Evolutionary conservation across 352 stramenopile species (phyloP), one percentile per base, ranked within the genome.

Genomic region (Globisporangium paroecandrum): DNA sequence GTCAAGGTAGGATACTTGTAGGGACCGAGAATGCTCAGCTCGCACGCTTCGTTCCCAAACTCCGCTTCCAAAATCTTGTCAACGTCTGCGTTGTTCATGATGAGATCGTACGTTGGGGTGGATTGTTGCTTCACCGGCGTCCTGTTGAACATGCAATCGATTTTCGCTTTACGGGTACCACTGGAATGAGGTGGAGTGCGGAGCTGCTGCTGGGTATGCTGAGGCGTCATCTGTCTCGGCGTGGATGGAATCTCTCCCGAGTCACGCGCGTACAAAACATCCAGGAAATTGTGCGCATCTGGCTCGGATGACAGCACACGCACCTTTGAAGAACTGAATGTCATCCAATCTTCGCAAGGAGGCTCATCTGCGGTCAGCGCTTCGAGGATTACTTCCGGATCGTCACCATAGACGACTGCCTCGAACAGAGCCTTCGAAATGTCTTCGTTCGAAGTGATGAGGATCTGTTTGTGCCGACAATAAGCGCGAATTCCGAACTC

Each of bases 301-400:
- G 58, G 27, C 8, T 58, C 27, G 32, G 56, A 54, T 8, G 47
- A 51, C 49, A 18, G 18, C 36, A 59, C 27, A 8, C 54, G 65
- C 2, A 62, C 36, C 41, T 66, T 65, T 1, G 62, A 58, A 10
- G 72, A 62, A 22, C 77, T 70, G 32, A 73, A 72, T 27, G 73
- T 64, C 63, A 87, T 72, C 79, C 79, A 87, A 9, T 85, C 77
- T 38, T 85, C 77, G 29, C 64, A 68, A 18, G 76, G 66, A 22
- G 70, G 68, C 10, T 83, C 73, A 24, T 79, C 69, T 24, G 71
- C 73, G 18, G 78, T 74, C 22, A 87, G 65, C 36, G 71, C 68
- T 63, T 85, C 66, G 49, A 87, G 72, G n/a, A 85, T 58, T 1
- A 79, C 51, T 22, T 87, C 79, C 1, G 76, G 68, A n/a, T 71